Base-by-base conservation (phyloP, 352 stramenopile species). In the Pythium plurisporium region DNA sequence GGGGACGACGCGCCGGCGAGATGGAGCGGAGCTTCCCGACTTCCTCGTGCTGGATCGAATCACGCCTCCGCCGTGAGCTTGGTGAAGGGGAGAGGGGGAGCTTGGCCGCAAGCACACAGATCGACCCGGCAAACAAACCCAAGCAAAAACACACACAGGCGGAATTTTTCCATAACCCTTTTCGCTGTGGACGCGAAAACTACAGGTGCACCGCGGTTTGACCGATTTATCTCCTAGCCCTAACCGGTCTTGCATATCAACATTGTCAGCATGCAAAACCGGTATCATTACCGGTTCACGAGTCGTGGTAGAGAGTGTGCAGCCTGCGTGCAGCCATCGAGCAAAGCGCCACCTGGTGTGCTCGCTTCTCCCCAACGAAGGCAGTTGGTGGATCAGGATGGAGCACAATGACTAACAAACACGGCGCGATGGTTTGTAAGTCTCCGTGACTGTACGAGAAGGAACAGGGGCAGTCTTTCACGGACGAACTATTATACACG, bases 151-250 rank as follows among this genome's bases (percentile, higher is more conserved):
- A 20, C 19, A 27, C 38, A n/a, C 23, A 29, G 26, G 11, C 17
- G 43, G 33, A 57, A 63, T 22, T 30, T 60, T 63, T 52, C 55
- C 42, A 22, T 22, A 26, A 47, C 45, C 55, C 55, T 38, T 57
- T 38, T 31, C 37, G 37, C n/a, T 40, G 10, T 31, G 29, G 20
- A 41, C 55, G 51, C 55, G 55, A 62, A 62, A 62, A 55, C 26
- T 62, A 62, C 54, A 36, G 36, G 7, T 5, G 4, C 14, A 37
- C 5, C 37, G 6, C 38, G 26, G 37, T 46, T 43, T 29, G 20
- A 38, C 3, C 8, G 8, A 14, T 20, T 43, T 4, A 14, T 45
- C 19, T 31, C 9, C 38, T 15, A 64, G 30, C 40, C 56, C 56
- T 64, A 64, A 64, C 56, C 56, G 56, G 56, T 60, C 46, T n/a